Percentiles rank a stretch among this genome's conserved stretches.
Evolutionary conservation across 495 filamentous ascomycete genomes (phyloP).

Genomic region (Penicillium canariense): DNA sequence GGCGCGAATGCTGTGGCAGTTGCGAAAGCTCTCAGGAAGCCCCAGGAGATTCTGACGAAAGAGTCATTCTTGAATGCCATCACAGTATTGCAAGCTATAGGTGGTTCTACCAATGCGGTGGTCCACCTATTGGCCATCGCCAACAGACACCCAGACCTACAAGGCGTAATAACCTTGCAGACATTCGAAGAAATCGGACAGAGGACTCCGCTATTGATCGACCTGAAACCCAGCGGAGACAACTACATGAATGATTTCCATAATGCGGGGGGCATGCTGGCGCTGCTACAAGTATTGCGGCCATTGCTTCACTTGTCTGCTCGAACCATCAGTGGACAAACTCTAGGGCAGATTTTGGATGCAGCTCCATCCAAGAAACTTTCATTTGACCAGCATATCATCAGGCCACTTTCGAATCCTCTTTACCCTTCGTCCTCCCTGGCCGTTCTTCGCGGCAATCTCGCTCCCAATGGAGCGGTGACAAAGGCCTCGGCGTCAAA

Average conservation of each 20-base stretch:
- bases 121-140: slow-evolving; percentile 65
- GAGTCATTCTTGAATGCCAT: slow-evolving; percentile 68
- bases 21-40: slow-evolving; percentile 39
- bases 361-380: slow-evolving; percentile 43
- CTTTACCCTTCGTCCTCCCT: slow-evolving; percentile 56
- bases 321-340: slow-evolving; percentile 56
- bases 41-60: slow-evolving; percentile 55
- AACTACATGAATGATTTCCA: slow-evolving; percentile 76
- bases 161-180: slow-evolving; percentile 53
- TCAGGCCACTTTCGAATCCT: slow-evolving; percentile 51
- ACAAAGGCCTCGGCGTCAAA: slow-evolving; percentile 65
- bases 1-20: slow-evolving; percentile 54
- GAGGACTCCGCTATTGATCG: slow-evolving; percentile 58
- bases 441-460: slow-evolving; percentile 54
- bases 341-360: slow-evolving; percentile 55
- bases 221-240: slow-evolving; percentile 65
- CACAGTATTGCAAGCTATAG: slow-evolving; percentile 66
- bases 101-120: slow-evolving; percentile 67
- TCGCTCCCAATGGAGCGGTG: slow-evolving; percentile 56
- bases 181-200: slow-evolving; percentile 61
- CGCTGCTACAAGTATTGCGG: slow-evolving; percentile 52
- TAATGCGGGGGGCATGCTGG: slow-evolving; percentile 63
- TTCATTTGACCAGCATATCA: slow-evolving; percentile 41
- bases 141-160: slow-evolving; percentile 55
- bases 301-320: slow-evolving; percentile 58